These are phyloP conservation scores for Discostella stelligeroides DNA, from an alignment of 108 stramenopile genomes.

Conservation along the genomic window DNA sequence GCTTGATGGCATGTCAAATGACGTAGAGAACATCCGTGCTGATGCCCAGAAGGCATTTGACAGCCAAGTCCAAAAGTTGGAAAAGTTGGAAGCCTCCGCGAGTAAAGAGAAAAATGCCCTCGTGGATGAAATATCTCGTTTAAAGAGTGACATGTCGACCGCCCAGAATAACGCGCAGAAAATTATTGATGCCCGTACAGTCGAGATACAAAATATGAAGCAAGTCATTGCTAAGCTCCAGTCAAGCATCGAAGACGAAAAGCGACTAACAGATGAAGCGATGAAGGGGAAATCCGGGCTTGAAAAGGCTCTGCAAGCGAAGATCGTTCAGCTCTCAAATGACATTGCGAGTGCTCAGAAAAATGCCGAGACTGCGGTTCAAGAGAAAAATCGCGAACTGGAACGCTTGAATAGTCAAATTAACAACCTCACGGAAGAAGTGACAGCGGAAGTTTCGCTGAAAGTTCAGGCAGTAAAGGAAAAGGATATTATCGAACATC, in stretches of 20 bases:
- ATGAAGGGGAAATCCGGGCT: slow-evolving; percentile 42
- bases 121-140: slow-evolving; percentile 12
- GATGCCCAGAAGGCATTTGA: slow-evolving; percentile 26
- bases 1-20: slow-evolving; percentile 26
- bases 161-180: slow-evolving; percentile 18
- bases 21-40: slow-evolving; percentile 19
- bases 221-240: slow-evolving; percentile 17
- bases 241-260: slow-evolving; percentile 26
- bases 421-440: slow-evolving; percentile 60
- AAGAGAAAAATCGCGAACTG: slow-evolving; percentile 33
- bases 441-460: slow-evolving; percentile 38
- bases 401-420: slow-evolving; percentile 48
- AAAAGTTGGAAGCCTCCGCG: slow-evolving; percentile 21
- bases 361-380: neutral
- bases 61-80: slow-evolving; percentile 34
- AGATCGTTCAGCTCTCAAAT: slow-evolving; percentile 23
- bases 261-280: slow-evolving; percentile 30
- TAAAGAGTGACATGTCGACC: slow-evolving; percentile 19
- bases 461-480: slow-evolving; percentile 32
- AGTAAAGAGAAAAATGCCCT: slow-evolving; percentile 16
- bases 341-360: slow-evolving; percentile 18
- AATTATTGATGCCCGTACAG: slow-evolving; percentile 18
- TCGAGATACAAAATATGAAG: slow-evolving; percentile 33
- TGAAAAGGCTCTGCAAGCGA: slow-evolving; percentile 35
- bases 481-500: slow-evolving; percentile 15